Evolutionary conservation across 176 grass and related monocot genomes (phyloP).

Genomic region (Oryza coarctata): DNA sequence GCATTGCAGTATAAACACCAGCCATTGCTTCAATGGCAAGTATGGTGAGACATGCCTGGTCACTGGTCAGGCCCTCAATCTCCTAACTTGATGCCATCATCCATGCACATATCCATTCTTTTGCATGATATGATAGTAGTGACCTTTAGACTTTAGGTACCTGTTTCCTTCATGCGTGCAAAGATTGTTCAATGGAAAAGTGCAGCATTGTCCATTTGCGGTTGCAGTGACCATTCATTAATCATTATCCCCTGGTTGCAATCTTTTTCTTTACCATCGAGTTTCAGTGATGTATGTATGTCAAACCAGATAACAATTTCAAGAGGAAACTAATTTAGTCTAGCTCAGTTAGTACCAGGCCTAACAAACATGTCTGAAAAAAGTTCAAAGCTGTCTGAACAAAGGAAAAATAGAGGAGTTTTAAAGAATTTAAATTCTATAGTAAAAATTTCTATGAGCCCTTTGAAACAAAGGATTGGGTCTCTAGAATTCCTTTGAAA

Average conservation of each 20-base stretch:
- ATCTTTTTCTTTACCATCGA: too few species aligned
- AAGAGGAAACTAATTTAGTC: too few species aligned
- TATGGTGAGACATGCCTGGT: neutral
- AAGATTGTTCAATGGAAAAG: constrained; percentile 26
- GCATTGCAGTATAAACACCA: neutral
- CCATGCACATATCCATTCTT: constrained; percentile 1
- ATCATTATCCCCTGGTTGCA: neutral
- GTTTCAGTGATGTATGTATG: too few species aligned
- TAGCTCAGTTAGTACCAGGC: neutral
- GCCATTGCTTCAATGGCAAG: constrained; percentile 35
- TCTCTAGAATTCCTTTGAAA: too few species aligned
- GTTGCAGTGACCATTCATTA: neutral
- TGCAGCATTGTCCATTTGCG: neutral
- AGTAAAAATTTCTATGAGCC: too few species aligned
- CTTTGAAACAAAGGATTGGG: too few species aligned
- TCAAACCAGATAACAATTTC: too few species aligned
- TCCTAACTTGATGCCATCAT: neutral
- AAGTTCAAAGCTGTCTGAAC: too few species aligned
- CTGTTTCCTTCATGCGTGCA: neutral
- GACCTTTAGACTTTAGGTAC: constrained; percentile 30
- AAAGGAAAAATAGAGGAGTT: too few species aligned
- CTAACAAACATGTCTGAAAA: neutral
- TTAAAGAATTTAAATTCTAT: too few species aligned
- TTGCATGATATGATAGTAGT: neutral
- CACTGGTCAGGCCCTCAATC: neutral